Base-by-base conservation (phyloP, 345 rosid species). In the Adansonia digitata region DNA sequence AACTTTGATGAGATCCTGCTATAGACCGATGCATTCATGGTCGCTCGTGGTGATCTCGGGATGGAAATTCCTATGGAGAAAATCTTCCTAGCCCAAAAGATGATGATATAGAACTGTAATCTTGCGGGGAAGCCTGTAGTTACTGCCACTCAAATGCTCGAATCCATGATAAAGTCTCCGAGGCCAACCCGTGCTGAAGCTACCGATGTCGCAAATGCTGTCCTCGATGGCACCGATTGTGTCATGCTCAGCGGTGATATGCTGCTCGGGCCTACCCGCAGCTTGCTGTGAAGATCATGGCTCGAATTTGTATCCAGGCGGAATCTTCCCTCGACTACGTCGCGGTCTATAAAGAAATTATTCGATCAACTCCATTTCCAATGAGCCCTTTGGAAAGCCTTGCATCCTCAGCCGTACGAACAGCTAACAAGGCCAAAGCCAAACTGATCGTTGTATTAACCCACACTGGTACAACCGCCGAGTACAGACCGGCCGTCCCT, bases 31-130 rank as follows among this genome's bases (percentile, higher is more conserved):
- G 85, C 97, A 0, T 92, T 86, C 85, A 92, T 92, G 97, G 97
- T 92, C 86, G 96, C 96, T 22, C 92, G 94, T 83, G 97, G 98
- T 76, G 98, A 93, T 82, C 91, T 93, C 7, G 94, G 98, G 64
- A 90, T 91, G 98, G 98, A 93, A 81, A 93, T 93, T 82, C 98
- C 97, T 1, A 89, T 93, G 26, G 97, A 93, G 89, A 93, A 93
- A 89, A 93, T 93, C 61, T 93, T 91, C 87, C 82, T 91, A 75
- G 98, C 97, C 24, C 97, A 93, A 45, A 93, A 93, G 84, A 84
- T 93, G 98, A 93, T 93, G 98, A 93, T 93, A 74, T 93, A 93
- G 89, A 91, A 93, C 82, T 93, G 98, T 80, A 93, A 89, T 81
- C 88, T 89, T 65, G 94, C 84, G 0, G 97, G 97, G 73, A 93